Evolutionary conservation across 495 filamentous ascomycete species (phyloP), one percentile per base, ranked within the genome.

Genomic region (Penicillium parvum): DNA sequence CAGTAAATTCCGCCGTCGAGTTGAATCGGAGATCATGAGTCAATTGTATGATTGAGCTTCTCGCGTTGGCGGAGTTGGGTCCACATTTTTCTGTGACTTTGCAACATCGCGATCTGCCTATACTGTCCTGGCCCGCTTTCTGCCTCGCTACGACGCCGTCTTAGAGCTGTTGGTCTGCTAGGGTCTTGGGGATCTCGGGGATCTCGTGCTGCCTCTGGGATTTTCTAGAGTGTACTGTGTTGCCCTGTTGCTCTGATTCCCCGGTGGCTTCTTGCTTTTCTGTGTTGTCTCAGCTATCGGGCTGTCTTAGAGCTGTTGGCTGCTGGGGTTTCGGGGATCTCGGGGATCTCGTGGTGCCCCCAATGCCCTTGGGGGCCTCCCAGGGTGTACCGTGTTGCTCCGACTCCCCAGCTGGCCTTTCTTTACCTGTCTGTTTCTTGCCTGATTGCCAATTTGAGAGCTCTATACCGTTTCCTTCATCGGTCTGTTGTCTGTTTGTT

Each of bases 1-100:
- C 90, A 96, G 79, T 96, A 77, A 72, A 34, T 25, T 10, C 8
- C 6, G 20, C 17, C 11, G 16, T 27, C 6, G 20, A 14, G 23
- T 15, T 21, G 14, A 16, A 16, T 21, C 29, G 22, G 32, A 18
- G 25, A 42, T 19, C 6, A 21, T 25, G 25, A 34, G 23, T 25
- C 36, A 37, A 56, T 28, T 55, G 44, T 50, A 57, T 53, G 46
- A 53, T 50, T 50, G 53, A 49, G 35, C 29, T 39, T 37, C 38
- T 43, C 40, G 50, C 34, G 47, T 50, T 46, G 43, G 37, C 37
- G 51, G 47, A 51, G 47, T 58, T 58, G 37, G 52, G 21, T 42
- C 22, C 29, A 21, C 37, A 37, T 50, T 40, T 40, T 26, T 47
- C 45, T 43, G 35, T 49, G 49, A 49, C 37, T 52, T 55, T 45